Evolutionary conservation across 768 basidiomycete species (phyloP).

Genomic region (Phaffia australis): DNA sequence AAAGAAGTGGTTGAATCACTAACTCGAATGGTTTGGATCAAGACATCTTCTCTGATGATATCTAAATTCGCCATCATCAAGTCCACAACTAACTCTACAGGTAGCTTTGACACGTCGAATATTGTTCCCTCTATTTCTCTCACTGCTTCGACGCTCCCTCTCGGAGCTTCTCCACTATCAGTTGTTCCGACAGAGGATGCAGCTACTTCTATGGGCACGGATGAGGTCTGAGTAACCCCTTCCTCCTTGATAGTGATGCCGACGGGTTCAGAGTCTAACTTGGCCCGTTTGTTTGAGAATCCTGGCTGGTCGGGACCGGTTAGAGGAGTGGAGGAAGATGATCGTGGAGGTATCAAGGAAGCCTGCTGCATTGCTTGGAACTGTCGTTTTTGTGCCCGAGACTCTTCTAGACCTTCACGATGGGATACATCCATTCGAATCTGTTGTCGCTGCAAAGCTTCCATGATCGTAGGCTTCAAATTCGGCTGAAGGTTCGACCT

Average conservation of each 20-base stretch:
- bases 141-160: too few relatives aligned
- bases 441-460: constrained; percentile 3
- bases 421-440: constrained; percentile 19
- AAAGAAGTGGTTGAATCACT: too few relatives aligned
- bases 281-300: constrained; percentile 12
- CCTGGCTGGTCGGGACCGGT: neutral
- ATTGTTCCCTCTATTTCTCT: neutral
- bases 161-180: too few relatives aligned
- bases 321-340: neutral
- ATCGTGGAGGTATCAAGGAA: neutral
- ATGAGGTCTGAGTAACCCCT: too few relatives aligned
- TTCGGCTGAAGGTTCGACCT: constrained; percentile 7
- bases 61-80: constrained; percentile 12
- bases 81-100: constrained; percentile 16
- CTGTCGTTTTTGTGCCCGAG: constrained; percentile 1
- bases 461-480: constrained; percentile 6
- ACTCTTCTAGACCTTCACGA: constrained; percentile 18
- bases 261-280: constrained; percentile 2
- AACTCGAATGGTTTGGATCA: too few relatives aligned
- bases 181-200: too few relatives aligned
- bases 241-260: neutral
- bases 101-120: constrained; percentile 15
- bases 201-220: too few relatives aligned
- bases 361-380: constrained; percentile 10
- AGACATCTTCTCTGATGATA: neutral